Conservation (phyloP, 768 basidiomycete genomes). For the Clathrus columnatus region DNA sequence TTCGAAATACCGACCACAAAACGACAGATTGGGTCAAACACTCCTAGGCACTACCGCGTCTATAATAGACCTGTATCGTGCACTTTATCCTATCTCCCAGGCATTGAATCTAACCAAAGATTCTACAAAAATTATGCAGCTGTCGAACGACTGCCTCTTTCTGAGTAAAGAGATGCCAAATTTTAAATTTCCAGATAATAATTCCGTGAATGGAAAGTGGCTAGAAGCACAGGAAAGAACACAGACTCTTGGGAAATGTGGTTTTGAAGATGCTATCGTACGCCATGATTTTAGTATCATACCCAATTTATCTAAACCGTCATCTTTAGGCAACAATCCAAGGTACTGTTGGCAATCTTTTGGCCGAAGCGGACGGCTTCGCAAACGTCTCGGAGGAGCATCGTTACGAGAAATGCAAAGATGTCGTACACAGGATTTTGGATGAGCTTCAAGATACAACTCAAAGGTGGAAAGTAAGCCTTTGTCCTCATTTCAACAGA, state of each 20-base stretch:
- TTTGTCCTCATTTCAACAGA: background rate
- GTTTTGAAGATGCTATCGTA: slow-evolving; percentile 66
- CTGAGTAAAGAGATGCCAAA: slow-evolving; percentile 46
- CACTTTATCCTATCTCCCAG: slow-evolving; percentile 64
- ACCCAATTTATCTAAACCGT: background rate
- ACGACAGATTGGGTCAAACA: slow-evolving; percentile 31
- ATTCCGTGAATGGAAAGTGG: slow-evolving; percentile 32
- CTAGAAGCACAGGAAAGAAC: slow-evolving; percentile 44
- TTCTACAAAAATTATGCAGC: slow-evolving; percentile 54
- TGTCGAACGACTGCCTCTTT: slow-evolving; percentile 76
- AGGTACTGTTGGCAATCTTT: slow-evolving; percentile 35
- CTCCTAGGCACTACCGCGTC: slow-evolving; percentile 55
- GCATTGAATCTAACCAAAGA: slow-evolving; percentile 35
- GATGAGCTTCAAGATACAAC: slow-evolving; percentile 55
- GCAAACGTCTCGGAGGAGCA: slow-evolving; percentile 60
- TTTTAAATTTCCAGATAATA: slow-evolving; percentile 22
- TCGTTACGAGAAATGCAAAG: slow-evolving; percentile 70
- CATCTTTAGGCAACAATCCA: slow-evolving; percentile 15
- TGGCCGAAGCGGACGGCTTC: slow-evolving; percentile 56
- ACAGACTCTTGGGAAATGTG: slow-evolving; percentile 51
- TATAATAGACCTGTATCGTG: slow-evolving; percentile 70
- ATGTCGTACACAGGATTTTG: slow-evolving; percentile 50
- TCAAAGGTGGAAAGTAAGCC: slow-evolving; percentile 63
- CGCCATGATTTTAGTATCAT: slow-evolving; percentile 21
- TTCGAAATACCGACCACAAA: background rate